phyloP scores from a whole-genome alignment of 208 protist species.

The Trichomonas vaginalis region DNA sequence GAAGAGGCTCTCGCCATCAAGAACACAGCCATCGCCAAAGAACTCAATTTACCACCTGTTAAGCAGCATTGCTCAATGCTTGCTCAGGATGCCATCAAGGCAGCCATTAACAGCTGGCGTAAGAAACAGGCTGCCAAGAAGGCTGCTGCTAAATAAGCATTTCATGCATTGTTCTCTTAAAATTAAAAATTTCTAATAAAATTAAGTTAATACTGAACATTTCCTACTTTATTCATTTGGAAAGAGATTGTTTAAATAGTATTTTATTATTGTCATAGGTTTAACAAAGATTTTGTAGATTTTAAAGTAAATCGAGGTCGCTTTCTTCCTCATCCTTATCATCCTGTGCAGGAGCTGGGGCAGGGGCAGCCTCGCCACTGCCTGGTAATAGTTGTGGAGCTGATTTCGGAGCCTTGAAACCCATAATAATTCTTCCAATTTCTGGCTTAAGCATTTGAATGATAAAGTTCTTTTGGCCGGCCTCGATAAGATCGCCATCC shows the following conservation, averaged over 20 bases:
- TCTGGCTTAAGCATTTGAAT: neutral
- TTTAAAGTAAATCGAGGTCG: neutral
- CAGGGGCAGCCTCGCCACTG: neutral
- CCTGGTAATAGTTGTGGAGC: neutral
- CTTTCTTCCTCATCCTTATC: neutral
- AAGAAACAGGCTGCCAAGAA: neutral
- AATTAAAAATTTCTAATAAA: no score
- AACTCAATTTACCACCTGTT: constrained; percentile 92
- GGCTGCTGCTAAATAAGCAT: neutral
- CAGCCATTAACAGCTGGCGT: constrained; percentile 79
- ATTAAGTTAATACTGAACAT: no score
- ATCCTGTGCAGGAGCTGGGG: neutral
- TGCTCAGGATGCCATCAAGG: constrained; percentile 93
- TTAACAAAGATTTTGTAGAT: no score
- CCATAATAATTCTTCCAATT: neutral
- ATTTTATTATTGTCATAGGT: no score
- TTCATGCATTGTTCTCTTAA: neutral
- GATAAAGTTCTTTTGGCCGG: neutral
- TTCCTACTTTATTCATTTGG: no score
- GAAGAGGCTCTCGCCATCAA: constrained; percentile 79
- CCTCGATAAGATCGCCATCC: neutral
- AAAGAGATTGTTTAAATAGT: no score
- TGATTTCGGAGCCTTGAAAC: neutral
- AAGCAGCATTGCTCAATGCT: constrained; percentile 95
- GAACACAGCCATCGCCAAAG: constrained; percentile 90